phyloP scores from a whole-genome alignment of 768 basidiomycete genomes.

The Rhodotorula diobovata region DNA sequence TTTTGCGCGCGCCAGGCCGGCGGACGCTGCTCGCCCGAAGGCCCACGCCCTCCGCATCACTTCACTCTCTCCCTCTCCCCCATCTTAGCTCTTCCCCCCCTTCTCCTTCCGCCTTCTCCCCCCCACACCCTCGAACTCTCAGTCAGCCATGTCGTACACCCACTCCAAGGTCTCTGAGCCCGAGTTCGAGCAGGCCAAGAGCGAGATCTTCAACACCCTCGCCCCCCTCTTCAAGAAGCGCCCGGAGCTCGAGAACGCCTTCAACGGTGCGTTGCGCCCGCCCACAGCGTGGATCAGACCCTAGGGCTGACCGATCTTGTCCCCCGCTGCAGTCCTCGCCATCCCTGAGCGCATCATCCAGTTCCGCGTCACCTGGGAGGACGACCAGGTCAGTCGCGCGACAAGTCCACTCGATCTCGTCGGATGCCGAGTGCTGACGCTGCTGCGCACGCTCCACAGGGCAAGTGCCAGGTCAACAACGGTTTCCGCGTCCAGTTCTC shows the following conservation, averaged over 20 bases:
- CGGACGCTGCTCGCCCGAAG: not conserved
- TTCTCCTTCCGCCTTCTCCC: not conserved
- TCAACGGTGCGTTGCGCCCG: conserved; percentile 53
- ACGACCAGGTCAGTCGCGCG: conserved; percentile 51
- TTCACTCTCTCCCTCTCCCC: no score
- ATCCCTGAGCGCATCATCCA: conserved; percentile 52
- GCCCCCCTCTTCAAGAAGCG: conserved; percentile 62
- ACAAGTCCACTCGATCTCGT: no score
- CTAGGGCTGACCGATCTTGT: not conserved
- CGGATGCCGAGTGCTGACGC: no score
- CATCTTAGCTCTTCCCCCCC: not conserved
- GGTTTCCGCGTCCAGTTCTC: conserved; percentile 68
- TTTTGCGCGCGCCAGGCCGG: not conserved
- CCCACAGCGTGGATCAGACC: not conserved
- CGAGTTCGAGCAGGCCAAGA: conserved; percentile 59
- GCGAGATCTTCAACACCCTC: conserved; percentile 63
- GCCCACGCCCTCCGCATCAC: not conserved
- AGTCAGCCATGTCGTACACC: conserved; percentile 22
- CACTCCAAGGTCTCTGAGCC: conserved; percentile 52
- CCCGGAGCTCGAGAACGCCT: conserved; percentile 64
- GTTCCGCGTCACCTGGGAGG: conserved; percentile 71
- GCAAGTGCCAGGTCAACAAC: conserved; percentile 62
- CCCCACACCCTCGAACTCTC: not conserved
- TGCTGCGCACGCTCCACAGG: conserved; percentile 44
- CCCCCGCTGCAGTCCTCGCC: conserved; percentile 44